Evolutionary conservation across 768 basidiomycete species (phyloP).

Genomic region (Xerocomellus intermedius): DNA sequence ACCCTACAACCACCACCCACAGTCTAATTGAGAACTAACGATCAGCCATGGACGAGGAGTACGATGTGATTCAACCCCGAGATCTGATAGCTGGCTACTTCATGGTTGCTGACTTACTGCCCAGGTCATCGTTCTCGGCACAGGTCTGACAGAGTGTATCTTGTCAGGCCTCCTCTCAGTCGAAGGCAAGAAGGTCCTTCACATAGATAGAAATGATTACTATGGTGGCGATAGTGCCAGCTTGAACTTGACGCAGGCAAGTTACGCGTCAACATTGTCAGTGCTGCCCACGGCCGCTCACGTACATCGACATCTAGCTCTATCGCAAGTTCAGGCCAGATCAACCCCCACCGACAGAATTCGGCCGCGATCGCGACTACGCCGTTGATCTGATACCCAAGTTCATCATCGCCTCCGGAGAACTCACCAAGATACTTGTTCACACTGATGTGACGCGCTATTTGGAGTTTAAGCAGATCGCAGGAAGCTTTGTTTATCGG

Average conservation of each 20-base stretch:
- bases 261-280: constrained; percentile 20
- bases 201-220: constrained; percentile 99
- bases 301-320: constrained; percentile 52
- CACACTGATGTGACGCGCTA: constrained; percentile 99
- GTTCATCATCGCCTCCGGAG: constrained; percentile 98
- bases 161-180: constrained; percentile 98
- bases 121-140: constrained; percentile 90
- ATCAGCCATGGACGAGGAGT: constrained; percentile 93
- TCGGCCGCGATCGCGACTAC: constrained; percentile 97
- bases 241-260: constrained; percentile 94
- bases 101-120: constrained; percentile 15
- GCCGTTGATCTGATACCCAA: constrained; percentile 98
- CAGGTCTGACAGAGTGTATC: constrained; percentile 97
- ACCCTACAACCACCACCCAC: constrained; percentile 9
- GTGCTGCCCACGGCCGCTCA: constrained; percentile 14
- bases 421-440: constrained; percentile 96
- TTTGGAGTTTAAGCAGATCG: constrained; percentile 99
- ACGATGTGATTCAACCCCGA: constrained; percentile 63
- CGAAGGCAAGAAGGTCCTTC: constrained; percentile 99
- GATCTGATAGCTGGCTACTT: constrained; percentile 13
- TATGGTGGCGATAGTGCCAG: constrained; percentile 98
- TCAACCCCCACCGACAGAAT: constrained; percentile 71
- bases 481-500: constrained; percentile 95
- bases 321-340: constrained; percentile 92
- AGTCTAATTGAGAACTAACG: constrained; percentile 12